A percentile compares a stretch with the other conserved stretches of the same genome.
phyloP scores from a whole-genome alignment of 2,329 filamentous ascomycete species.

The Calycina herbarum region DNA sequence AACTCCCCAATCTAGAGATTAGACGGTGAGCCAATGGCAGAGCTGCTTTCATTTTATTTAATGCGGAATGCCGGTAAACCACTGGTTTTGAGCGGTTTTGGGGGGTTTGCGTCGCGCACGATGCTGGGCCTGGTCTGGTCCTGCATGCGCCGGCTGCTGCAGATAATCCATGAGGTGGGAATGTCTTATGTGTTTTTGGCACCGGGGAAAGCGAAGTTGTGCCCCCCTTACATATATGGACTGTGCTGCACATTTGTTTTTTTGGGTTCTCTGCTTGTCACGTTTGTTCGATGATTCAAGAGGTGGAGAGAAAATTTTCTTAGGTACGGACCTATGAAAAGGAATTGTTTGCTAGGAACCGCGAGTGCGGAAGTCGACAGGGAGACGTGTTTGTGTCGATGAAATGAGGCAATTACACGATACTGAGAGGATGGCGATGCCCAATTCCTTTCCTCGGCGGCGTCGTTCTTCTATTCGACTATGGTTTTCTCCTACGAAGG shows the following conservation, averaged over 20 bases:
- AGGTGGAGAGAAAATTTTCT: not conserved
- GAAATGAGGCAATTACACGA: conserved; percentile 10
- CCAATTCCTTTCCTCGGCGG: not conserved
- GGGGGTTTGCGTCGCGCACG: not conserved
- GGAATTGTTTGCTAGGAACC: not conserved
- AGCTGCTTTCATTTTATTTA: conserved; percentile 1
- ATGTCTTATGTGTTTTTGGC: not conserved
- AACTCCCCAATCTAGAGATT: not conserved
- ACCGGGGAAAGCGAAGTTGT: not conserved
- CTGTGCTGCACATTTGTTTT: not conserved
- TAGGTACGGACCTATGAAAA: not conserved
- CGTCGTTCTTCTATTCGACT: conserved; percentile 11
- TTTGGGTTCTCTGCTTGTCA: not conserved
- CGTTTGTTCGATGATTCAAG: not conserved
- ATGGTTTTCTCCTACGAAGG: conserved; percentile 11
- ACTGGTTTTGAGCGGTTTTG: not conserved
- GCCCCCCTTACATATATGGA: not conserved
- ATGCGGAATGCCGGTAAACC: conserved; percentile 12
- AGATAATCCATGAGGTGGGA: not conserved
- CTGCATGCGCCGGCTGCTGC: not conserved
- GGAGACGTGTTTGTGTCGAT: conserved; percentile 3
- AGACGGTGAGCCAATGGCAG: not conserved
- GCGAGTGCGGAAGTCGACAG: not conserved
- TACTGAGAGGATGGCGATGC: not conserved
- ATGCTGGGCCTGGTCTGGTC: too few species aligned